These are phyloP conservation scores for Phytophthora megakarya DNA, from an alignment of 352 stramenopile species.

Conservation along the genomic window DNA sequence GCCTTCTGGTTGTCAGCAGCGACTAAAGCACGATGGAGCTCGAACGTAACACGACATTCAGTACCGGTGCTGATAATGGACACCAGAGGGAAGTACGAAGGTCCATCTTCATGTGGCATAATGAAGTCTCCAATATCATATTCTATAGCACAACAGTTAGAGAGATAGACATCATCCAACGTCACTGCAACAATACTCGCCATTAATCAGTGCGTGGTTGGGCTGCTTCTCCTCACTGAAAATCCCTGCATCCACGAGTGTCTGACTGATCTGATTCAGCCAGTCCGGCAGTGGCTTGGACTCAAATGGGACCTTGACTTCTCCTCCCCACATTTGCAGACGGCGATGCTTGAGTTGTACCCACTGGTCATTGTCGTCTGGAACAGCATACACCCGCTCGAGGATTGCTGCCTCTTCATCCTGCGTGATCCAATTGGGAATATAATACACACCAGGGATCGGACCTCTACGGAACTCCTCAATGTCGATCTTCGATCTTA, in stretches of 20 bases:
- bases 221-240: slow-evolving; percentile 54
- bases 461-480: slow-evolving; percentile 36
- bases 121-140: slow-evolving; percentile 71
- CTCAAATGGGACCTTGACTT: slow-evolving; percentile 59
- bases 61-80: slow-evolving; percentile 70
- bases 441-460: slow-evolving; percentile 60
- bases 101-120: slow-evolving; percentile 73
- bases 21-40: slow-evolving; percentile 50
- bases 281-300: slow-evolving; percentile 53
- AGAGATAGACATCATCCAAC: background rate
- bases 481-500: slow-evolving; percentile 39
- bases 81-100: slow-evolving; percentile 70
- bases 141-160: slow-evolving; percentile 45
- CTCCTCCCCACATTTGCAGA: slow-evolving; percentile 73
- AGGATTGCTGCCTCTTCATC: slow-evolving; percentile 65
- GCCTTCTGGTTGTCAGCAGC: background rate
- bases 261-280: slow-evolving; percentile 55
- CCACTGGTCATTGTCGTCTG: slow-evolving; percentile 44
- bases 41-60: slow-evolving; percentile 59
- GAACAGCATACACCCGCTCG: slow-evolving; percentile 56
- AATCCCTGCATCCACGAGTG: slow-evolving; percentile 53
- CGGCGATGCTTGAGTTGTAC: slow-evolving; percentile 67
- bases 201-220: slow-evolving; percentile 80
- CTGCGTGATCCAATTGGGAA: slow-evolving; percentile 66
- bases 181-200: slow-evolving; percentile 23